phyloP scores from a whole-genome alignment of 2,329 filamentous ascomycete species.

The Leptosphaerulina australis region DNA sequence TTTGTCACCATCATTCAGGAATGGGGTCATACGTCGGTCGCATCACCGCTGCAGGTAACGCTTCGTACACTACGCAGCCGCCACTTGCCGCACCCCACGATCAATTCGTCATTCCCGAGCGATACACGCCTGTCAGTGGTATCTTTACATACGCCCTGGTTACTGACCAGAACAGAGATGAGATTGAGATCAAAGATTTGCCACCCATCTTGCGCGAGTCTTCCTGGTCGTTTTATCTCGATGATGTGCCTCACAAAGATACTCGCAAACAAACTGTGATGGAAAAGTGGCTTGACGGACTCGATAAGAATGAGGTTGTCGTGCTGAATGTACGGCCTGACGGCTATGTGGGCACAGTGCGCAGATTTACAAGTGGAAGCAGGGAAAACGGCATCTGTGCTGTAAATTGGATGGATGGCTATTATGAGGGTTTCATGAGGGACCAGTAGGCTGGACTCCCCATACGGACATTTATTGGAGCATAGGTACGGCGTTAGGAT shows the following conservation, averaged over 20 bases:
- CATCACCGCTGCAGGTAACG: constrained; percentile 63
- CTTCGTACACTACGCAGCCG: constrained; percentile 67
- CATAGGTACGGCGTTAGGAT: constrained; percentile 9
- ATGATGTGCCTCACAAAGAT: constrained; percentile 64
- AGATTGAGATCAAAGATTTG: constrained; percentile 70
- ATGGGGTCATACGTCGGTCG: constrained; percentile 63
- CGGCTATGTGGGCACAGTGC: constrained; percentile 73
- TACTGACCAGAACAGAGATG: constrained; percentile 66
- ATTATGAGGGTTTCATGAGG: constrained; percentile 57
- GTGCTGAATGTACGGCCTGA: constrained; percentile 74
- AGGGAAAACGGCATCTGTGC: constrained; percentile 44
- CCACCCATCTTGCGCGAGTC: constrained; percentile 67
- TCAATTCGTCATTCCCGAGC: constrained; percentile 68
- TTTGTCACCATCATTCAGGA: constrained; percentile 63
- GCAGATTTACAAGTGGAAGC: constrained; percentile 47
- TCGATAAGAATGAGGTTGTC: constrained; percentile 63
- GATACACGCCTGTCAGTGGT: constrained; percentile 71
- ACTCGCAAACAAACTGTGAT: constrained; percentile 61
- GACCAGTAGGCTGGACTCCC: constrained; percentile 24
- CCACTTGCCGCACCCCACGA: constrained; percentile 65
- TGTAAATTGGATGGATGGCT: constrained; percentile 56
- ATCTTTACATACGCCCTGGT: constrained; percentile 70
- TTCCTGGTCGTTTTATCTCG: constrained; percentile 74
- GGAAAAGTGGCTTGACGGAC: constrained; percentile 70
- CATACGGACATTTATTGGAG: not conserved